phyloP scores from a whole-genome alignment of 495 filamentous ascomycete genomes.

The Penicillium paradoxum region DNA sequence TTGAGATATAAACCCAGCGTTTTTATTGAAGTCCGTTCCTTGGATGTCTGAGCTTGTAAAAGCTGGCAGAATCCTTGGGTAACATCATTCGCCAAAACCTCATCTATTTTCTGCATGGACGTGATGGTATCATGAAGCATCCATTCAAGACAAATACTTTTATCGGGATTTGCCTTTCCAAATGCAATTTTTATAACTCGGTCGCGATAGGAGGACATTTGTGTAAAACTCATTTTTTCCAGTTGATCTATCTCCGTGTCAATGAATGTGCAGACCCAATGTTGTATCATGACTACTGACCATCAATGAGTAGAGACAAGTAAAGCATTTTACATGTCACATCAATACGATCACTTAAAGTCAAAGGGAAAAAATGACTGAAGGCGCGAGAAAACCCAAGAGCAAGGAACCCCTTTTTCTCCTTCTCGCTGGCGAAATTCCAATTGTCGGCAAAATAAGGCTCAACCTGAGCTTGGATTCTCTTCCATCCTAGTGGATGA shows the following conservation, averaged over 20 bases:
- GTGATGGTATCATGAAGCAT: conserved; percentile 18
- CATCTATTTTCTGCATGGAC: conserved; percentile 10
- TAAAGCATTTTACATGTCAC: conserved; percentile 18
- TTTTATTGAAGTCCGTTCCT: conserved; percentile 9
- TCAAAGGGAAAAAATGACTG: conserved; percentile 16
- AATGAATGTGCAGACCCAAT: not conserved
- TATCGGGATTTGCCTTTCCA: conserved; percentile 5
- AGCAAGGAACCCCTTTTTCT: conserved; percentile 13
- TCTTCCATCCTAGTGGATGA: conserved; percentile 16
- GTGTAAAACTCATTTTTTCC: conserved; percentile 18
- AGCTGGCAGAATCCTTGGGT: conserved; percentile 18
- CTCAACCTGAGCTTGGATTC: conserved; percentile 16
- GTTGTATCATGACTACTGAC: not conserved
- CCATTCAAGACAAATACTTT: conserved; percentile 11
- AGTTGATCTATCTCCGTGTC: conserved; percentile 14
- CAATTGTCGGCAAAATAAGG: conserved; percentile 16
- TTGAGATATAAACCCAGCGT: conserved; percentile 18
- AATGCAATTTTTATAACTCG: conserved; percentile 13
- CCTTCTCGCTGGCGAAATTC: conserved; percentile 15
- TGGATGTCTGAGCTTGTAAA: conserved; percentile 14
- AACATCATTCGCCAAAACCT: conserved; percentile 9
- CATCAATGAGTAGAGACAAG: conserved; percentile 17
- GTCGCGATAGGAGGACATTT: conserved; percentile 18
- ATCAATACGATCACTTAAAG: conserved; percentile 14
- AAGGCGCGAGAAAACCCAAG: conserved; percentile 22